Evolutionary conservation across 441 rosid species (phyloP), one percentile per base, ranked within the genome.

Genomic region (Macaranga tanarius): DNA sequence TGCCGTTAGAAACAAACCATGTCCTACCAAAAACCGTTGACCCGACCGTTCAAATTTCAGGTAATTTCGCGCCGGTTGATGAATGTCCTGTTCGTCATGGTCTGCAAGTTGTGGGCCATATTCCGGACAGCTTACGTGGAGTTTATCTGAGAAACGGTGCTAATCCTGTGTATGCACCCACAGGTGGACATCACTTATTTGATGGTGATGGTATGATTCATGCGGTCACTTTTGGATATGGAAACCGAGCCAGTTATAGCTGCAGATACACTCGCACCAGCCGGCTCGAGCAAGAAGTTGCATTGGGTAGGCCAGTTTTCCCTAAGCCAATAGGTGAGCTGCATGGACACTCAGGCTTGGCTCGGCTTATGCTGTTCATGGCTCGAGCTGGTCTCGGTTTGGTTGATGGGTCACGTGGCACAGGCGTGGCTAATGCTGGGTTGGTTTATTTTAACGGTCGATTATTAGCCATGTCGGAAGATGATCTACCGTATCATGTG

Each of bases 121-220:
- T 90, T 70, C 90, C 89, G 5, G 60, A 73, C 67, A 74, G 88
- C 76, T 50, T 89, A 44, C 80, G 65, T 10, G 94, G 92, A 15
- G 84, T 85, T 31, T 91, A 91, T 70, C 34, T 85, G 13, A 84
- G 92, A 34, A 89, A 89, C 80, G 94, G 92, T 0, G 86, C 90
- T 16, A 91, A 91, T 62, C 96, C 94, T 62, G 73, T 76, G 79
- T 82, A 83, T 50, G 67, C 67, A 0, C 94, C 94, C 56, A 75
- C 79, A 31, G 86, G 81, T 11, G 90, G 92, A 28, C 85, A 88
- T 79, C 94, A 91, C 77, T 73, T 89, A 8, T 91, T 91, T 63
- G 94, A 89, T 50, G 92, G 94, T 66, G 94, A 91, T 74, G 96
- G 92, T 57, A 91, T 91, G 92, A 74, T 91, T 55, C 96, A 91